Base-by-base conservation (phyloP, 2,329 filamentous ascomycete species). In the Epichloe gansuensis region DNA sequence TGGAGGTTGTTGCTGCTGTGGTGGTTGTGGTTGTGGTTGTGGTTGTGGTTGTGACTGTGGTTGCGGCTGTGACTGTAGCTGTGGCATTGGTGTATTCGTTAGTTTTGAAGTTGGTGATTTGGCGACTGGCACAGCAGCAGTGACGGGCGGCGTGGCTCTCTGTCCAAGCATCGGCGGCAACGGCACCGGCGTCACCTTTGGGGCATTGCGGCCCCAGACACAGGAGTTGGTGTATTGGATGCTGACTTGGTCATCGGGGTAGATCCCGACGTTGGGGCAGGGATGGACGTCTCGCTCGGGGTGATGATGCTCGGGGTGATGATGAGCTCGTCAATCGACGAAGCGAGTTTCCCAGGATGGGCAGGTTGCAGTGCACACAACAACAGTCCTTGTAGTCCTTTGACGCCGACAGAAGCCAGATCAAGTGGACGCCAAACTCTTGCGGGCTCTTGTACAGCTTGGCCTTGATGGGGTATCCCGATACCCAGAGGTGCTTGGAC, bases 371-470 rank as follows among this genome's bases (percentile, higher is more conserved):
- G 47, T 75, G 70, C 12, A 73, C 68, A 56, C 76, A 79, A 50
- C 72, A 75, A 60, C 76, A 79, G 55, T 77, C 72, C 45, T 60
- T 67, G 46, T 74, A 72, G 58, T 75, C 72, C 54, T 63, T 66
- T 13, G 75, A 77, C 15, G 64, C 60, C 34, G 75, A 75, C 7
- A 75, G 63, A 2, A 79, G 69, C 75, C 75, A 79, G 48, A 79
- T 66, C 25, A 76, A 56, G 55, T 79, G 76, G 8, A 75, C 64
- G 4, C 71, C 73, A 54, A 79, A 77, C 56, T 79, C 76, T 53
- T 76, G 74, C 0, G 76, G 75, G 44, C 72, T 75, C 60, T 74
- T 76, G 60, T 73, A 78, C 5, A 75, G 64, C 60, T 74, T 76
- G 37, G 67, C 60, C 55, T 75, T 75, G 55, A 70, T 64, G 5